Percentiles rank a stretch among this genome's conserved stretches.
Conservation (phyloP, 78 protist species). For the Dictyostelium purpureum region DNA sequence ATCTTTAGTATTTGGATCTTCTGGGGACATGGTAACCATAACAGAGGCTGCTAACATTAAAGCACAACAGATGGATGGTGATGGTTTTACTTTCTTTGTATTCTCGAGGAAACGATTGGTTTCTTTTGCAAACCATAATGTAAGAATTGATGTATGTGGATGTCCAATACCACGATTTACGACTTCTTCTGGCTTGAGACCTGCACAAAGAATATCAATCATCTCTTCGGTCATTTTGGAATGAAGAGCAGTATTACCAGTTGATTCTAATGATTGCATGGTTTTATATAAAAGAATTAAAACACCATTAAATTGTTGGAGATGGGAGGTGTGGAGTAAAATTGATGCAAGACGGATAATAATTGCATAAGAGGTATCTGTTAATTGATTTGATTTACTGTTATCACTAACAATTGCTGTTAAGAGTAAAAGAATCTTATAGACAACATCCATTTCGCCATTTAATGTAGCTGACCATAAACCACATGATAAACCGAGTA, state of each 20-base stretch:
- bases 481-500: conserved; percentile 60
- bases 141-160: conserved; percentile 33
- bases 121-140: conserved; percentile 64
- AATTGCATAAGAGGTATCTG: conserved; percentile 62
- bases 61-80: background rate
- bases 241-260: background rate
- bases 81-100: background rate
- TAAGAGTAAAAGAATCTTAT: background rate
- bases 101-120: background rate
- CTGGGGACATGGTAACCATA: conserved; percentile 39
- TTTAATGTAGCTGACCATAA: conserved; percentile 28
- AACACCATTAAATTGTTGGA: conserved; percentile 31
- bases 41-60: background rate
- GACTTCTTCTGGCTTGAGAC: conserved; percentile 43
- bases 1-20: conserved; percentile 26
- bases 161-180: conserved; percentile 60
- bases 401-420: background rate
- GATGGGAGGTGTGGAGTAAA: conserved; percentile 30
- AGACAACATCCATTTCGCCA: conserved; percentile 16
- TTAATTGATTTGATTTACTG: background rate
- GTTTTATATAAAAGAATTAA: conserved; percentile 10
- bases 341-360: conserved; percentile 38
- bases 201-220: conserved; percentile 59
- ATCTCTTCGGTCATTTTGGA: conserved; percentile 46
- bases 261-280: conserved; percentile 3